A percentile compares a stretch with the other conserved stretches of the same genome.
phyloP scores from a whole-genome alignment of 805 yeast genomes.

The Yarrowia yakushimensis region DNA sequence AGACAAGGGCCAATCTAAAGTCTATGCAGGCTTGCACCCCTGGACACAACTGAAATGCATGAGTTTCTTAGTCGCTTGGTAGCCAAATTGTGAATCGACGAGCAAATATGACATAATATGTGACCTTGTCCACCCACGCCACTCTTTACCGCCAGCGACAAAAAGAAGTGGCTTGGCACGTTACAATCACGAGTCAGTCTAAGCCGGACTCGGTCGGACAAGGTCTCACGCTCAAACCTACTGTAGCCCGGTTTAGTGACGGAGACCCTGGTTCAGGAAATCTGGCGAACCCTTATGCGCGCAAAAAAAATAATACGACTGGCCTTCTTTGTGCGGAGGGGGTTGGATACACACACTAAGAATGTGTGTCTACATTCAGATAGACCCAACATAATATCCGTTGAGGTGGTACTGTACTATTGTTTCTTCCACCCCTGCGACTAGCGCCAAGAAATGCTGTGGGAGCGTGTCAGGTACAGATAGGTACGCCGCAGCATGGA shows the following conservation, averaged over 20 bases:
- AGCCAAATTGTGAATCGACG: too few relatives aligned
- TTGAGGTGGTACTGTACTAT: too few relatives aligned
- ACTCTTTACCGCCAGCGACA: neutral
- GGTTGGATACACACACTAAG: too few relatives aligned
- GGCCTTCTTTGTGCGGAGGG: neutral
- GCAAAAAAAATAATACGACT: neutral
- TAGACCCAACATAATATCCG: neutral
- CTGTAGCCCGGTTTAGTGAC: neutral
- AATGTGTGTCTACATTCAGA: neutral
- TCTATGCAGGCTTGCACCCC: neutral
- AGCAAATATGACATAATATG: too few relatives aligned
- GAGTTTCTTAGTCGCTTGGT: too few relatives aligned
- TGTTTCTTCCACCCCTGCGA: too few relatives aligned
- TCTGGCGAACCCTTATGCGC: neutral
- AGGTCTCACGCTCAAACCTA: neutral
- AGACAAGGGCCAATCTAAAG: neutral
- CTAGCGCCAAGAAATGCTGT: too few relatives aligned
- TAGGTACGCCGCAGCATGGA: neutral
- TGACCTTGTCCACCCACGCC: too few relatives aligned
- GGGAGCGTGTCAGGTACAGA: neutral
- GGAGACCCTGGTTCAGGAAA: neutral
- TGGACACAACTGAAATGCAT: too few relatives aligned
- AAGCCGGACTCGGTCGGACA: neutral
- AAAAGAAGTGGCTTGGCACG: neutral
- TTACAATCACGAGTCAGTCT: neutral